phyloP scores from a whole-genome alignment of 148 eudicot species.

The Silene uniflora region DNA sequence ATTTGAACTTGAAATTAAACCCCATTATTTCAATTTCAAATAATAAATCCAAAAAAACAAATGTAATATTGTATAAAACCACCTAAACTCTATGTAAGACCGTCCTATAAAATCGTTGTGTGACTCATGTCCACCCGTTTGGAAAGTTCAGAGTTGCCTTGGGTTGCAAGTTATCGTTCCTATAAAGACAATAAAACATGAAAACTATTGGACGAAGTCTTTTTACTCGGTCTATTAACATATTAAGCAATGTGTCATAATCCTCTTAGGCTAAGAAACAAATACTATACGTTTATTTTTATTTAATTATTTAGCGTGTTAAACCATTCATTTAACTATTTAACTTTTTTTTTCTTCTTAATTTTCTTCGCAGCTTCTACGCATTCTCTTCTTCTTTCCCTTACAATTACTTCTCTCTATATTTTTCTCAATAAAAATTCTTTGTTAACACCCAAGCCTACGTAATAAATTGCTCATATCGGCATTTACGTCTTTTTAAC shows the following conservation, averaged over 20 bases:
- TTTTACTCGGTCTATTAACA: constrained; percentile 3
- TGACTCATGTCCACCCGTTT: too few relatives aligned
- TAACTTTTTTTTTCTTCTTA: background rate
- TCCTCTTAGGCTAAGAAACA: background rate
- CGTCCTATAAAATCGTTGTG: too few relatives aligned
- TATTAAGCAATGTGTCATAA: constrained; percentile 8
- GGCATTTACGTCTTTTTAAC: too few relatives aligned
- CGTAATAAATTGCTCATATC: too few relatives aligned
- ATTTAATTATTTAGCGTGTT: constrained; percentile 7
- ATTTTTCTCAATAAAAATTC: background rate
- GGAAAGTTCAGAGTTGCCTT: constrained; percentile 3
- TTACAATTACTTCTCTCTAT: background rate
- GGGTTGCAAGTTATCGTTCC: background rate
- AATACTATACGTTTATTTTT: background rate
- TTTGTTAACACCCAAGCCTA: background rate
- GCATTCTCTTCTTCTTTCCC: background rate
- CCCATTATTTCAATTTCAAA: too few relatives aligned
- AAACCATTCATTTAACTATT: background rate
- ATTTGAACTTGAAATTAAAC: too few relatives aligned
- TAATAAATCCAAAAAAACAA: too few relatives aligned
- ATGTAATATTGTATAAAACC: too few relatives aligned
- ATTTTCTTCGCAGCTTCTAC: constrained; percentile 17
- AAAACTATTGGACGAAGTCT: background rate
- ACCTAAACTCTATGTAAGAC: too few relatives aligned
- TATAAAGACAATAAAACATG: background rate